phyloP scores from a whole-genome alignment of 768 basidiomycete species.

The Russula sp. region DNA sequence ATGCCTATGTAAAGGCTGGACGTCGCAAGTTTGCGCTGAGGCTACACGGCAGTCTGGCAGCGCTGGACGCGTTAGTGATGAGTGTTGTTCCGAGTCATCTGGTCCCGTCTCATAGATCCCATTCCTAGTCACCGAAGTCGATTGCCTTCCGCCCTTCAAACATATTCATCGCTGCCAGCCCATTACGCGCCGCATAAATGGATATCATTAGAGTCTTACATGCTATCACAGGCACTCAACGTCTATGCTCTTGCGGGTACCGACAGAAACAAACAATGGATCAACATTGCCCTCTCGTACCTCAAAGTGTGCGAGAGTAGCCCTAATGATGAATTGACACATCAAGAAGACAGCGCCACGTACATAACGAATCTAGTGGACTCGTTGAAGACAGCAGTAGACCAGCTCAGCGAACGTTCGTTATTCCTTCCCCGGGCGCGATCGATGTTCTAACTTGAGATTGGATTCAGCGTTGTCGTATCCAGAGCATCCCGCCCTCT shows the following conservation, averaged over 20 bases:
- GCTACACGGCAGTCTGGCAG: slow-evolving; percentile 81
- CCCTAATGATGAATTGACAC: slow-evolving; percentile 49
- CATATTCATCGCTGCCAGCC: slow-evolving; percentile 77
- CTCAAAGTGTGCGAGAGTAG: slow-evolving; percentile 65
- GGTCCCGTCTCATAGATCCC: slow-evolving; percentile 3
- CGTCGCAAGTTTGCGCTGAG: slow-evolving; percentile 83
- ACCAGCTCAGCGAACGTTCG: slow-evolving; percentile 54
- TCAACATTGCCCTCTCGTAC: slow-evolving; percentile 72
- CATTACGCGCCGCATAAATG: slow-evolving; percentile 82
- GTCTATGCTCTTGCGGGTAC: slow-evolving; percentile 58
- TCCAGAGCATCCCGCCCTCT: slow-evolving; percentile 66
- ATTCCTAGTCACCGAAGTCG: slow-evolving; percentile 63
- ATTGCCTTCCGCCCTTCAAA: slow-evolving; percentile 57
- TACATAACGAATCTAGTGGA: slow-evolving; percentile 54
- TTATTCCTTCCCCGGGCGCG: slow-evolving; percentile 3
- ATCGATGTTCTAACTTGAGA: slow-evolving; percentile 6
- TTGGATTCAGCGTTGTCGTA: slow-evolving; percentile 55
- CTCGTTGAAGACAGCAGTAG: slow-evolving; percentile 48
- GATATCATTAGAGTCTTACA: slow-evolving; percentile 75
- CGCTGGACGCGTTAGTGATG: slow-evolving; percentile 75
- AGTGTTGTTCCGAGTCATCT: neutral
- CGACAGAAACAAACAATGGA: slow-evolving; percentile 72
- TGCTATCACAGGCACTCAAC: slow-evolving; percentile 71
- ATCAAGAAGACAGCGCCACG: slow-evolving; percentile 48
- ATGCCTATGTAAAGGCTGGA: slow-evolving; percentile 78